Percentiles rank a stretch among this genome's conserved stretches.
phyloP scores from a whole-genome alignment of 495 filamentous ascomycete species.

The Parathielavia hyrcaniae region DNA sequence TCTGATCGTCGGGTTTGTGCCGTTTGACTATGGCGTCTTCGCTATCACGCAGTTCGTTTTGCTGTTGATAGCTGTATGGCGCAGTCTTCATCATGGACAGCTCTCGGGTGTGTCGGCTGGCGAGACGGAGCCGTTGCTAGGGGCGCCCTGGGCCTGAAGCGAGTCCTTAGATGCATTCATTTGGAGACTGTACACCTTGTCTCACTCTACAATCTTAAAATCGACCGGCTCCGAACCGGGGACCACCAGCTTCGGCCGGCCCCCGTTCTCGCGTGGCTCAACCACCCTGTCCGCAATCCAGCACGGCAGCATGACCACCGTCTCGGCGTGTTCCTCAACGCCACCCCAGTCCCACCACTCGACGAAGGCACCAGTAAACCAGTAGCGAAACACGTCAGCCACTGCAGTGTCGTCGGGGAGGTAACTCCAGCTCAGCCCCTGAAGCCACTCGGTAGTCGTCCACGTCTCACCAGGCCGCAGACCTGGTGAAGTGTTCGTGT shows the following conservation, averaged over 20 bases:
- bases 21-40: no score
- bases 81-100: no score
- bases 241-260: conserved; percentile 3
- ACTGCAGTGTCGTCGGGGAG: neutral
- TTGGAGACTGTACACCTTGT: neutral
- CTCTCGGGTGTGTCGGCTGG: no score
- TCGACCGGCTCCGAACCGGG: neutral
- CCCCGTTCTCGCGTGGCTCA: neutral
- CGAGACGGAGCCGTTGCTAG: no score
- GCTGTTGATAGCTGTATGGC: no score
- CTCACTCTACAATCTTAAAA: neutral
- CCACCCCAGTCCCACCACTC: neutral
- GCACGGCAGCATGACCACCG: neutral
- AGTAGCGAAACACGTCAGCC: neutral
- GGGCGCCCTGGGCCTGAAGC: no score
- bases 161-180: no score
- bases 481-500: neutral
- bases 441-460: neutral
- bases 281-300: neutral
- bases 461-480: neutral
- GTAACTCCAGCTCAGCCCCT: neutral
- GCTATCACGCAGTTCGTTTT: no score
- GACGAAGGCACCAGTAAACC: neutral
- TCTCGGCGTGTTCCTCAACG: neutral
- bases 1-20: no score